Base-by-base conservation (phyloP, 2,329 filamentous ascomycete species). In the Monilinia polystroma region DNA sequence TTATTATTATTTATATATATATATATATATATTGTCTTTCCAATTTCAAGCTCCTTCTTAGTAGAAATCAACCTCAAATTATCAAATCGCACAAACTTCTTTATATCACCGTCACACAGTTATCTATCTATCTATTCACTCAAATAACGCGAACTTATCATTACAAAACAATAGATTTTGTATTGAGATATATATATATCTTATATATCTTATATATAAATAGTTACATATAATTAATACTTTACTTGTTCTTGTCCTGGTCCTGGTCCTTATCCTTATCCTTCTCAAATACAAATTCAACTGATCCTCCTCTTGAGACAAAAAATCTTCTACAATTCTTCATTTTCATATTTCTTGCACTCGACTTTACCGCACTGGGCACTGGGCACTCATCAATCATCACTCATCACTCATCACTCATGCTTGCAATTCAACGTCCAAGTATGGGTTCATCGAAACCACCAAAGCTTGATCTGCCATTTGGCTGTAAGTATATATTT, bases 371-470 rank as follows among this genome's bases (percentile, higher is more conserved):
- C 5, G 32, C 32, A 35, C 32, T 35, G 7, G 6, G 6, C 6
- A 23, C 23, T 23, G 23, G 29, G 29, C 29, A 29, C 29, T 29
- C 29, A 29, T 29, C 29, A 29, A 29, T 29, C 29, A 35, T 35
- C 32, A 35, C 7, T 35, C 32, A 35, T 35, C 32, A 5, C 4
- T 11, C 53, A 49, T 47, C 49, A 52, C 63, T 77, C 81, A 87
- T 87, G 84, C 83, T 85, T 74, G 83, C 81, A 73, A 77, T 84
- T 78, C 81, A 83, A 76, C 81, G 78, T 81, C 81, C 70, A 76
- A 84, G 79, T 76, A 87, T 87, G 85, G 83, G 80, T 82, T 84
- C 84, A 79, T 82, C 80, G 79, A 83, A 83, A 79, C 81, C 82
- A 76, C 80, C 83, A 73, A 81, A 85, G 73, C 79, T 81, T 66